These are phyloP conservation scores for Cryoendolithus antarcticus DNA, from an alignment of 2,329 filamentous ascomycete species.

Conservation along the genomic window DNA sequence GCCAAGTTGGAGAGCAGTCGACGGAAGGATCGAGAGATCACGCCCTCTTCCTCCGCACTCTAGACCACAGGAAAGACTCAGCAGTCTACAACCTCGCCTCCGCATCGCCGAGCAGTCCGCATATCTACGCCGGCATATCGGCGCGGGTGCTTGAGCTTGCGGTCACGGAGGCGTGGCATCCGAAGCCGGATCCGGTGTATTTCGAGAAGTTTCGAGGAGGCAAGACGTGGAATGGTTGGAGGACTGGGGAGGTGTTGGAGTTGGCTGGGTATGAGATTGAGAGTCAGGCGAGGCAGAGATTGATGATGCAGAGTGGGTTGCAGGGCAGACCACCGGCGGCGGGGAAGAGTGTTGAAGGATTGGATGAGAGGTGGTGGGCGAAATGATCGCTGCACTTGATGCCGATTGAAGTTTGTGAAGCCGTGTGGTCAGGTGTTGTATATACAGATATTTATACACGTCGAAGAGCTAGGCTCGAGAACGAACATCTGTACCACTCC, in stretches of 20 bases:
- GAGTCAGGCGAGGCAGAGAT: too few relatives aligned
- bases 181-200: constrained; percentile 30
- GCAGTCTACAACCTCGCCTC: constrained; percentile 35
- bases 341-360: too few relatives aligned
- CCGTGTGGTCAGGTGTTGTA: too few relatives aligned
- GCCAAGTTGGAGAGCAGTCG: background rate
- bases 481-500: too few relatives aligned
- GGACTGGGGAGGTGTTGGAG: constrained; percentile 4
- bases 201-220: constrained; percentile 6
- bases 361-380: too few relatives aligned
- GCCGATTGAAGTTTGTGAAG: too few relatives aligned
- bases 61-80: constrained; percentile 24
- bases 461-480: too few relatives aligned
- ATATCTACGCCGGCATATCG: constrained; percentile 37
- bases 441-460: too few relatives aligned
- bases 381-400: too few relatives aligned
- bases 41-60: constrained; percentile 11
- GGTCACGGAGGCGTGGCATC: constrained; percentile 31
- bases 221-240: constrained; percentile 5
- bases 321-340: too few relatives aligned
- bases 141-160: constrained; percentile 31
- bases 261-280: constrained; percentile 1
- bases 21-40: constrained; percentile 1
- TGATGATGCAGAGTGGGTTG: too few relatives aligned
- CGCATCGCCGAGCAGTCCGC: constrained; percentile 31